These are phyloP conservation scores for Maudiozyma humilis DNA, from an alignment of 1,139 yeast species.

Conservation along the genomic window DNA sequence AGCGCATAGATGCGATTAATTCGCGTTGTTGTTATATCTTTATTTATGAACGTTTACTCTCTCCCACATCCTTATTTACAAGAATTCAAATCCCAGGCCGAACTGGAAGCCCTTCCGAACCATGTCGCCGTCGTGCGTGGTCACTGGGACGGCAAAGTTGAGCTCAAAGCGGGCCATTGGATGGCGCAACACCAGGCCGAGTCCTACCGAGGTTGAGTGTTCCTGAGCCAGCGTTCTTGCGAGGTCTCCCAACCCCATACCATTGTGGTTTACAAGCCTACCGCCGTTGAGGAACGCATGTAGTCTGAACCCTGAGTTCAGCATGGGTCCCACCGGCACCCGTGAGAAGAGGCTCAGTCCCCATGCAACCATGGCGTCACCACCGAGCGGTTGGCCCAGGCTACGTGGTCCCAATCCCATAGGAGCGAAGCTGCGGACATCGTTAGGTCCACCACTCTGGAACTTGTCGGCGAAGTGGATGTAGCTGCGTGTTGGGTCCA, in stretches of 20 bases:
- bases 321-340: conserved; percentile 46
- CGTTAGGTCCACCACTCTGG: conserved; percentile 46
- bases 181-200: conserved; percentile 75
- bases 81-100: conserved; percentile 81
- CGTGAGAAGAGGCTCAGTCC: conserved; percentile 63
- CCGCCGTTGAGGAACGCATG: conserved; percentile 75
- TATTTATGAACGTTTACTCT: background rate
- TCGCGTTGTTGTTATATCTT: no score
- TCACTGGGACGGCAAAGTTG: conserved; percentile 72
- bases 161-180: conserved; percentile 89
- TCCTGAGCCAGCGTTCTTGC: conserved; percentile 30
- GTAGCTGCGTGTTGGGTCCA: conserved; percentile 22
- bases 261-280: conserved; percentile 42
- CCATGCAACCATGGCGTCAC: conserved; percentile 62
- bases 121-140: conserved; percentile 56
- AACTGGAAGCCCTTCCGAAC: conserved; percentile 83
- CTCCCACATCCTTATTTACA: conserved; percentile 34
- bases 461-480: conserved; percentile 40
- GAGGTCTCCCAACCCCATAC: conserved; percentile 20
- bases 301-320: conserved; percentile 55
- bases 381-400: conserved; percentile 55
- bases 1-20: background rate
- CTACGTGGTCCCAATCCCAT: conserved; percentile 85
- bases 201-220: conserved; percentile 56
- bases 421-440: conserved; percentile 28